Base-by-base conservation (phyloP, 192 early-diverging fungal species). In the Entomortierella parvispora region DNA sequence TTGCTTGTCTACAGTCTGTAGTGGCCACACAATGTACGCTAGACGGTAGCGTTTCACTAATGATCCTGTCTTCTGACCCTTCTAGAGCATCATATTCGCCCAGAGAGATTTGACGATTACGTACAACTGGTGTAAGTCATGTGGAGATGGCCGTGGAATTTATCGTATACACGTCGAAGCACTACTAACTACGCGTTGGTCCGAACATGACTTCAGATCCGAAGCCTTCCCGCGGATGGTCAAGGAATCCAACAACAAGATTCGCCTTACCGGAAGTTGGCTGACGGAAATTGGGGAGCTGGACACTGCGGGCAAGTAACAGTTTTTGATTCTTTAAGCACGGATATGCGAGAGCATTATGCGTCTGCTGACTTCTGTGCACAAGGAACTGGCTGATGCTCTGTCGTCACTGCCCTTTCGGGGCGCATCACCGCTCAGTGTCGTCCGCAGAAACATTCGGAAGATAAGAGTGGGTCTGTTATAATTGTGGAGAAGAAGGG, bases 241-340 rank as follows among this genome's bases (percentile, higher is more conserved):
- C 33, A 86, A 91, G 44, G 85, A 93, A 59, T 90, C 90, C 32
- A 84, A 86, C 37, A 93, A 91, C 66, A 84, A 86, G 23, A 86
- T 93, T 20, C 92, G 94, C 72, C 81, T 97, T 20, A 95, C 92
- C 62, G 96, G 96, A 40, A 94, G 93, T 80, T 97, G 93, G 93
- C 83, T 88, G 43, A 91, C 91, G 22, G 89, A 94, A 62, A 91
- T 97, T 71, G 96, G 96, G 11, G 88, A 91, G 25, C 83, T 93
- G 55, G 96, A 97, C 83, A 92, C 92, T 58, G 91, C 91, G 80
- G 79, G 91, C 92, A 87, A 78, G 85, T 63, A 15, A 20, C 31
- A 66, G 11, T 26, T 45, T 53, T 46, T 22, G 37, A 53, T 51
- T 58, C n/a, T 28, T 1, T 40, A n/a, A n/a, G n/a, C n/a, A n/a